Evolutionary conservation across 2,329 filamentous ascomycete species (phyloP), one percentile per base, ranked within the genome.

Genomic region (Rhynchosporium agropyri): DNA sequence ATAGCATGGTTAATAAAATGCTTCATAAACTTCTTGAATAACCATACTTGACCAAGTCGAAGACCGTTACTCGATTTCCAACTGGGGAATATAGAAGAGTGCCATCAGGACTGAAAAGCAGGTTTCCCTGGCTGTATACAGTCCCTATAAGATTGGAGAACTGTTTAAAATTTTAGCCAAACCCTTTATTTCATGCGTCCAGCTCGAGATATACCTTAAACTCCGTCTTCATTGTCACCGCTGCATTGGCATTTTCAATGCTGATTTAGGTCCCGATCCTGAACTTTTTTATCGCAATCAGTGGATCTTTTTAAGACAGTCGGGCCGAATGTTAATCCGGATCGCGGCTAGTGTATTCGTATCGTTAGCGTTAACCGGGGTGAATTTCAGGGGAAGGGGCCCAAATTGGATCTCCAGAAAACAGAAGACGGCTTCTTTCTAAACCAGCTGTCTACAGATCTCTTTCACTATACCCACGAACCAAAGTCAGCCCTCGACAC

Each of bases 111-210:
- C 91, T 96, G 81, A 96, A 99, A 75, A 97, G 84, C 74, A 99
- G 85, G 77, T 98, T 99, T 79, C 96, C 95, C 85, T 93, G 91
- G 81, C 92, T 92, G 82, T 98, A 99, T 75, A 99, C 95, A 71
- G 95, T 99, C 76, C 95, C 96, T 74, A 99, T 86, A 76, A 99
- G 85, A 79, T 98, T 99, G 76, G 94, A 97, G 80, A 99, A 99
- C 93, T 97, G 73, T 1, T 49, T 53, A n/a, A 29, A 13, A 8
- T 15, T 50, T 68, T 40, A 66, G 43, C 13, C 13, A 38, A 1
- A 46, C 6, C 13, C 31, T 20, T 4, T 1, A 4, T 42, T 15
- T 51, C 20, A 7, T 57, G 29, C 10, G 43, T 4, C 33, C 33
- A 36, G 33, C 33, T 36, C 33, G 33, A 36, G 33, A 36, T 77